Evolutionary conservation across 2,329 filamentous ascomycete species (phyloP), one percentile per base, ranked within the genome.

Genomic region (Venturia pyrina): DNA sequence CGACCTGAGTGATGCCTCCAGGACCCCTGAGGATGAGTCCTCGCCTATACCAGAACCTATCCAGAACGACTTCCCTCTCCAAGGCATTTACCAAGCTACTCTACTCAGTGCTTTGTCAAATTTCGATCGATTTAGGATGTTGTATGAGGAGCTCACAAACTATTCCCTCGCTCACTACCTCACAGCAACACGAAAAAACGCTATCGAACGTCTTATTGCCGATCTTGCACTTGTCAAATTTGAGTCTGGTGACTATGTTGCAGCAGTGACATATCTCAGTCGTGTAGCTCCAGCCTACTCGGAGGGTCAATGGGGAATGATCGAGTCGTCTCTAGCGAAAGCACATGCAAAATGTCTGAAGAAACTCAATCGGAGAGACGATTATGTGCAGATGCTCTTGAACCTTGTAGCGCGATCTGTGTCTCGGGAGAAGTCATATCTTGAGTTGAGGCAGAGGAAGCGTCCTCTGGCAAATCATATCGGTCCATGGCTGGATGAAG

Each of bases 201-300:
- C 91, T 8, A 87, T 89, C 0, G 87, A 96, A 70, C 84, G 87
- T 24, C 87, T 88, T 67, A 85, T 93, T 75, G 89, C 91, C 11
- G 95, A 99, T 75, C 82, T 98, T 59, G 95, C 92, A 1, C 84
- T 95, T 5, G 79, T 97, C 63, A 93, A 93, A 71, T 95, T 88
- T 70, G 85, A 89, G 67, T 80, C 90, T 3, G 83, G 85, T 28
- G 90, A 98, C 69, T 93, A 87, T 72, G 80, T 79, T 2, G 83
- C 86, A 1, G 93, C 95, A 0, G 87, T 89, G 0, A 83, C 83
- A 0, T 93, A 90, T 72, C 95, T 99, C 71, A 85, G 89, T 71
- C 83, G 87, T 59, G 87, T 95, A 56, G 88, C 90, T 0, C 87
- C 89, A 0, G 89, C 90, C 68, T 96, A 95, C 70, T 89, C 88